Evolutionary conservation across 1,284 basidiomycete species (phyloP), one percentile per base, ranked within the genome.

Genomic region (Exsudoporus floridanus): DNA sequence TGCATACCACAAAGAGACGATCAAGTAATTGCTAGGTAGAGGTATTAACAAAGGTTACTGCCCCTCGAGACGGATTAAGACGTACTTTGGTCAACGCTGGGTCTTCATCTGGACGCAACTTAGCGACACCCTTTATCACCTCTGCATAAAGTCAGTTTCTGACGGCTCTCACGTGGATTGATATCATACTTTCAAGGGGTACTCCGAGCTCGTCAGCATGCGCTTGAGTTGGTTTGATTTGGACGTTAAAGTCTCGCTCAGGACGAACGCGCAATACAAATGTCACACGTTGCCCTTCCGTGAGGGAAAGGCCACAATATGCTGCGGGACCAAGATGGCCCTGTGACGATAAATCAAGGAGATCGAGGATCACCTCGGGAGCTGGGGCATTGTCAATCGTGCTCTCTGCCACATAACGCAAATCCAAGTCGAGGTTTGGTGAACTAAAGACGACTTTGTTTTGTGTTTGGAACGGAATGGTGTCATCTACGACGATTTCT

Each of bases 231-330:
- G 70, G 73, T 33, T 47, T 60, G 40, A 61, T 30, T 10, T 46
- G 39, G 7, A 57, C 3, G 23, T 31, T 46, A 33, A 36, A 59
- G n/a, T 23, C 54, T 51, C 41, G 62, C 52, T 71, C 64, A 1
- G 86, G 84, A 9, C 80, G 80, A 13, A 78, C 83, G 42, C 93
- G 78, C 59, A 96, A 70, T 14, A 96, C 78, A 62, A 96, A 96
- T 8, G 89, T 91, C 21, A 96, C 83, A 12, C 78, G 78, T 70
- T 97, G 92, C 0, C 94, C 93, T 69, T 96, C 94, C 25, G 72
- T 68, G 16, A 97, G 76, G 16, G 75, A 72, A 48, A 95, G 70
- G 25, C 81, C 71, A 9, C 76, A 72, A 59, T 71, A 77, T 19
- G 80, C 79, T 5, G 74, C 79, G 3, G 72, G 70, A 1, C 89